Base-by-base conservation (phyloP, 2,329 filamentous ascomycete species). In the Xylariaceae sp. region DNA sequence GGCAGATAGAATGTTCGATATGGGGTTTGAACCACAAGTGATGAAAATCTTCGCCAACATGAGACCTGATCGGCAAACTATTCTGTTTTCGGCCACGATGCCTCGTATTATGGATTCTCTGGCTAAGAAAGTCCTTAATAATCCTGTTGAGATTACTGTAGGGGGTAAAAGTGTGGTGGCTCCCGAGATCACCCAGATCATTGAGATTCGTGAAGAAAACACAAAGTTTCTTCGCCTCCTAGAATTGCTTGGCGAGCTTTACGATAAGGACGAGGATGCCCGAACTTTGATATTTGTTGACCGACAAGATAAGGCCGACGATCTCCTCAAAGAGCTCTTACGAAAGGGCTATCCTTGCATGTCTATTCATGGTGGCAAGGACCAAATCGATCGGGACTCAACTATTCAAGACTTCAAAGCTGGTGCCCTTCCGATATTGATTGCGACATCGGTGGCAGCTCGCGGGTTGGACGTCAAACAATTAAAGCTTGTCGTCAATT, bases 1-100 rank as follows among this genome's bases (percentile, higher is more conserved):
- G 73, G 94, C 94, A 45, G 94, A 99, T 72, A 87, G 94, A 58
- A 97, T 99, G 94, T 96, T 97, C 68, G 94, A 99, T 70, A 97
- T 99, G 94, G 94, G 94, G 13, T 99, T 99, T 67, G 92, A 96
- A 72, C 92, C 94, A 2, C 94, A 99, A 70, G 92, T 99, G 50
- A 94, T 94, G 84, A 96, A 95, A 71, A 94, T 99, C 54, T 85
- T 97, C 68, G 84, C 85, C 61, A 96, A 94, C 65, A 88, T 96
- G 69, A 86, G 94, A 45, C 92, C 94, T 0, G 89, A 96, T 68
- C 86, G 89, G 47, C 94, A 99, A 69, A 96, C 91, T 0, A 91
- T 97, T 48, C 79, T 97, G 21, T 99, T 97, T 71, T 97, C 94
- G 0, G 94, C 94, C 3, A 99, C 94, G 0, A 96, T 97, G 78